Percentiles rank a stretch among this genome's conserved stretches.
Evolutionary conservation across 345 rosid species (phyloP).

Genomic region (Sonneratia caseolaris): DNA sequence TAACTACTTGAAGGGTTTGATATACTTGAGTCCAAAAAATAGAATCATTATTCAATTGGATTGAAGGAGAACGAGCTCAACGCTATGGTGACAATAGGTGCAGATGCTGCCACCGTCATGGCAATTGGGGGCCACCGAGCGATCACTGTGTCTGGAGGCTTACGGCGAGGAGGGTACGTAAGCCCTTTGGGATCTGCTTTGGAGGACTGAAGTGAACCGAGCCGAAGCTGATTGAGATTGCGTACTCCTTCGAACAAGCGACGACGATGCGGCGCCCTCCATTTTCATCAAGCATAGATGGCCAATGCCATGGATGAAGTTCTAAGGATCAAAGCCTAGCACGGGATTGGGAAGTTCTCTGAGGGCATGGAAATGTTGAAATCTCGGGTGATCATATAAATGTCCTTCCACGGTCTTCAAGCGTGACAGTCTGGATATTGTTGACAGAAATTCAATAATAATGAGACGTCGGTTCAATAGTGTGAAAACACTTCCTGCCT

Average conservation of each 20-base stretch:
- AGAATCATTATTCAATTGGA: no score
- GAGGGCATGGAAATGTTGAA: no score
- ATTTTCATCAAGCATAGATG: conserved; percentile 6
- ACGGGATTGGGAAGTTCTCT: no score
- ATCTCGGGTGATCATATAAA: no score
- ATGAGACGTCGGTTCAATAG: no score
- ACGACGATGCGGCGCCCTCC: conserved; percentile 54
- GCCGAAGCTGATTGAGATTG: conserved; percentile 60
- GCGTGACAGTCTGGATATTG: no score
- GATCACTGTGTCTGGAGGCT: conserved; percentile 54
- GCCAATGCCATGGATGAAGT: no score
- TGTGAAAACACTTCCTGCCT: no score
- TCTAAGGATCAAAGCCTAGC: background rate
- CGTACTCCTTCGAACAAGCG: conserved; percentile 64
- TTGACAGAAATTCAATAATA: no score
- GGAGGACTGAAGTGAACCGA: conserved; percentile 55
- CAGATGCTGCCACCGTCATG: conserved; percentile 15
- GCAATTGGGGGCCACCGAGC: conserved; percentile 72
- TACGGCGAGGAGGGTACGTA: conserved; percentile 28
- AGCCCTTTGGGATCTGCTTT: conserved; percentile 55
- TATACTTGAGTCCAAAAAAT: no score
- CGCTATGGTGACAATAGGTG: conserved; percentile 35
- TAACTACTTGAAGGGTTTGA: no score
- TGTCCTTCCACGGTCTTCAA: no score
- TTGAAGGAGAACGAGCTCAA: conserved; percentile 29